Evolutionary conservation across 2,329 filamentous ascomycete species (phyloP).

Genomic region (Beauveria caledonica): DNA sequence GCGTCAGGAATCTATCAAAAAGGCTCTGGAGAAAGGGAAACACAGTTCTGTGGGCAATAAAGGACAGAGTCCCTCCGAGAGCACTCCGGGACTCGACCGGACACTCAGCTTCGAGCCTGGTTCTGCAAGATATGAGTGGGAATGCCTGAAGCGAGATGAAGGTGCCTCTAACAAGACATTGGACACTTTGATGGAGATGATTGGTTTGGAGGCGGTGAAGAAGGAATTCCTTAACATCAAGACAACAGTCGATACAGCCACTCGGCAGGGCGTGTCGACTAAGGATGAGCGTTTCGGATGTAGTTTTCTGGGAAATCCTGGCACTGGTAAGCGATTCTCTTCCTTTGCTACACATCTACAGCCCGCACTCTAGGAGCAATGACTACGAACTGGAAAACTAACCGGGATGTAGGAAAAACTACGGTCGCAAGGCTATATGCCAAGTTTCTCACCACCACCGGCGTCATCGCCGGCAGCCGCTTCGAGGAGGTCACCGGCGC

Average conservation of each 20-base stretch:
- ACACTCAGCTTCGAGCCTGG: background rate
- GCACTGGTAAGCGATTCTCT: constrained; percentile 47
- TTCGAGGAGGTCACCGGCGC: constrained; percentile 65
- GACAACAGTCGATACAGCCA: constrained; percentile 48
- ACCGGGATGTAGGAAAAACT: constrained; percentile 46
- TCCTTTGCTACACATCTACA: background rate
- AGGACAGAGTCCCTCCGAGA: background rate
- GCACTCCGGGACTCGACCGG: background rate
- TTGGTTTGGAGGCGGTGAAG: constrained; percentile 65
- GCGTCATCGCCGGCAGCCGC: constrained; percentile 48
- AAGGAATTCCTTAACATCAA: constrained; percentile 55
- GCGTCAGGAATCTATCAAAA: constrained; percentile 11
- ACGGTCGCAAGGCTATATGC: constrained; percentile 66
- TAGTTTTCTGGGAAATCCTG: constrained; percentile 63
- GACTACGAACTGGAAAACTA: constrained; percentile 3
- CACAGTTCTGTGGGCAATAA: background rate
- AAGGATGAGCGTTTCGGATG: constrained; percentile 52
- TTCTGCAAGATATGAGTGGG: constrained; percentile 48
- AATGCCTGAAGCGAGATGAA: constrained; percentile 47
- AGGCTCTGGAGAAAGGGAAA: constrained; percentile 14
- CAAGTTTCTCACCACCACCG: constrained; percentile 53
- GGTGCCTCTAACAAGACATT: constrained; percentile 43
- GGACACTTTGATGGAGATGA: constrained; percentile 60
- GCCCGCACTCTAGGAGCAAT: background rate
- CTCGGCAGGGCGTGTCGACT: constrained; percentile 49